phyloP scores from a whole-genome alignment of 2,329 filamentous ascomycete genomes.

The Sporothrix pseudoabietina region DNA sequence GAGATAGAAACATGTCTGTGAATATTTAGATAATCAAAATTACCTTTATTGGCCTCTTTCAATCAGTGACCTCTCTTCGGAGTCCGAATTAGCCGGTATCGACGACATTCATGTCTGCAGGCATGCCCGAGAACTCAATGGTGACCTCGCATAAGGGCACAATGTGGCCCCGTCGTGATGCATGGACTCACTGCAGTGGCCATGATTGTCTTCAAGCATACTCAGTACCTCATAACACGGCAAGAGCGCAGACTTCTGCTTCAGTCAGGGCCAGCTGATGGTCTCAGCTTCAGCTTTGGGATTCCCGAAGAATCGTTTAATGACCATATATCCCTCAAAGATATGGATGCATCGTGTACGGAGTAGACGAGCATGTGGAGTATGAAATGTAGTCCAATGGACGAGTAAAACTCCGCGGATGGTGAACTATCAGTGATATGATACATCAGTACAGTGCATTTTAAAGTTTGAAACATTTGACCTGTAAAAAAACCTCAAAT shows the following conservation, averaged over 20 bases:
- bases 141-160: not conserved
- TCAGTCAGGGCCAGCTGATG: not conserved
- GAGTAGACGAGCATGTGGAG: not conserved
- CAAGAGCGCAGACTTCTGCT: not conserved
- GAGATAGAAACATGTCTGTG: too few relatives aligned
- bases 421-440: not conserved
- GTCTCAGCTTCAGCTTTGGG: constrained; percentile 1
- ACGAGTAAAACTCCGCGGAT: not conserved
- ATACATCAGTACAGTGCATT: not conserved
- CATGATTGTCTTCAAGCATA: not conserved
- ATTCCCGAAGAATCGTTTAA: not conserved
- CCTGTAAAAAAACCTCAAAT: not conserved
- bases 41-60: not conserved
- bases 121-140: not conserved
- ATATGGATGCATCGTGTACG: not conserved
- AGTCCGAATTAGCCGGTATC: not conserved
- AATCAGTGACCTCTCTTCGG: not conserved
- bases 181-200: not conserved
- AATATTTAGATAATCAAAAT: not conserved
- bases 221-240: not conserved
- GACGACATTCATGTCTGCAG: too few relatives aligned
- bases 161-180: not conserved
- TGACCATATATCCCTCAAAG: not conserved
- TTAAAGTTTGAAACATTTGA: not conserved
- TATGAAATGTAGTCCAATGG: not conserved